Conservation (phyloP, 2,329 filamentous ascomycete species). For the Penicillium italicum region DNA sequence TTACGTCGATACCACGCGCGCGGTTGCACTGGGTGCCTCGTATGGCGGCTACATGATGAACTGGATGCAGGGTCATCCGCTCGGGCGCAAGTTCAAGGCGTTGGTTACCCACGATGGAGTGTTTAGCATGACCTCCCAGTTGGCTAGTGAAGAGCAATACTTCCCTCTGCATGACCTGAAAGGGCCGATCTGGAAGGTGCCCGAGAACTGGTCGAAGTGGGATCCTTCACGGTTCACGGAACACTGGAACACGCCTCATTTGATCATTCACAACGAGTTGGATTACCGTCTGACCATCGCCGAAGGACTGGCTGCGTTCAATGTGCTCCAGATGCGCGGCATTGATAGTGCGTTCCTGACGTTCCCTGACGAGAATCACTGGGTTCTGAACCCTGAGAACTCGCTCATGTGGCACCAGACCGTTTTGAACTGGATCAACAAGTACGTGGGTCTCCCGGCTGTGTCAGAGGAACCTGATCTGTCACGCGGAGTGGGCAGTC, state of each 20-base stretch:
- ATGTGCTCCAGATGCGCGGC: constrained; percentile 71
- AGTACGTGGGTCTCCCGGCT: constrained; percentile 52
- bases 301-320: constrained; percentile 82
- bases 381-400: constrained; percentile 91
- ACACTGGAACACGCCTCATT: constrained; percentile 80
- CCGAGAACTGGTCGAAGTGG: constrained; percentile 54
- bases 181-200: constrained; percentile 50
- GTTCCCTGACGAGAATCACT: constrained; percentile 76
- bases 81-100: constrained; percentile 56
- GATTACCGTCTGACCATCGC: constrained; percentile 85
- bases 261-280: constrained; percentile 85
- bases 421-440: constrained; percentile 73
- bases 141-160: constrained; percentile 53
- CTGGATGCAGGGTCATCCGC: constrained; percentile 54
- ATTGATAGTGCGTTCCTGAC: constrained; percentile 74
- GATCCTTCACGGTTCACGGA: constrained; percentile 55
- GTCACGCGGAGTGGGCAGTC: constrained; percentile 14
- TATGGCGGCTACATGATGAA: constrained; percentile 62
- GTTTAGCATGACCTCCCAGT: constrained; percentile 44
- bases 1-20: constrained; percentile 53
- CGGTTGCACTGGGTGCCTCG: constrained; percentile 52
- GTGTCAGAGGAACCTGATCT: constrained; percentile 34
- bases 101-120: constrained; percentile 55
- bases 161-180: constrained; percentile 54
- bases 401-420: constrained; percentile 84